Evolutionary conservation across 192 early-diverging fungal species (phyloP).

Genomic region (Podila epigama): DNA sequence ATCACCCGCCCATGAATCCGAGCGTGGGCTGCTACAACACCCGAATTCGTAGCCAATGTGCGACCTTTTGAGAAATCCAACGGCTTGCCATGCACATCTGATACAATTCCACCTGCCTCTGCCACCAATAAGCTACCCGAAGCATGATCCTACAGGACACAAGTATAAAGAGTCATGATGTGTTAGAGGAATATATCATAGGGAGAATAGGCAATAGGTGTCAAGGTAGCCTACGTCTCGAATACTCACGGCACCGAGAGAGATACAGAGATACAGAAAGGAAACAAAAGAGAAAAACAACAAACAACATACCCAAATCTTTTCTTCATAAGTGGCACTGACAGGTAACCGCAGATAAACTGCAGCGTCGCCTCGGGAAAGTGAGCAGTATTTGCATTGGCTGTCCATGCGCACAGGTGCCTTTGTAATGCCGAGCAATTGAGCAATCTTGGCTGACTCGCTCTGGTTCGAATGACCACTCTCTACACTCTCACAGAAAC

Average conservation of each 20-base stretch:
- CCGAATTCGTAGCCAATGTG: slow-evolving; percentile 84
- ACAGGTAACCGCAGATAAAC: slow-evolving; percentile 91
- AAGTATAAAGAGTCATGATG: neutral
- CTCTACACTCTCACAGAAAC: slow-evolving; percentile 97
- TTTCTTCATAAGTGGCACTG: slow-evolving; percentile 86
- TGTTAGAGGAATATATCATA: too few relatives aligned
- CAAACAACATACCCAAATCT: slow-evolving; percentile 86
- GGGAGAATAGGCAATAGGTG: too few relatives aligned
- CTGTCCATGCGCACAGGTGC: slow-evolving; percentile 92
- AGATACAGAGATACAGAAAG: too few relatives aligned
- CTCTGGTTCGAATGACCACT: slow-evolving; percentile 88
- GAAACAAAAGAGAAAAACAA: too few relatives aligned
- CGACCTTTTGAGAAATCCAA: slow-evolving; percentile 92
- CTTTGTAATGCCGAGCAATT: slow-evolving; percentile 81
- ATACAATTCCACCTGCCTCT: slow-evolving; percentile 92
- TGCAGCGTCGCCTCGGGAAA: slow-evolving; percentile 92
- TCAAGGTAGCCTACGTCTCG: too few relatives aligned
- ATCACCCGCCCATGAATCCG: slow-evolving; percentile 80
- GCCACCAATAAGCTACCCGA: slow-evolving; percentile 87
- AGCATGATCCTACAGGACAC: slow-evolving; percentile 84
- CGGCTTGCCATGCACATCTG: slow-evolving; percentile 82
- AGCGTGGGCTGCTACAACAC: slow-evolving; percentile 84
- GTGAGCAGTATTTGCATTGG: slow-evolving; percentile 95
- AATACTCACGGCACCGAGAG: too few relatives aligned
- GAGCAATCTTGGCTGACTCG: slow-evolving; percentile 79